These are phyloP conservation scores for Vigna trinervia DNA, from an alignment of 306 rosid species.

Conservation along the genomic window DNA sequence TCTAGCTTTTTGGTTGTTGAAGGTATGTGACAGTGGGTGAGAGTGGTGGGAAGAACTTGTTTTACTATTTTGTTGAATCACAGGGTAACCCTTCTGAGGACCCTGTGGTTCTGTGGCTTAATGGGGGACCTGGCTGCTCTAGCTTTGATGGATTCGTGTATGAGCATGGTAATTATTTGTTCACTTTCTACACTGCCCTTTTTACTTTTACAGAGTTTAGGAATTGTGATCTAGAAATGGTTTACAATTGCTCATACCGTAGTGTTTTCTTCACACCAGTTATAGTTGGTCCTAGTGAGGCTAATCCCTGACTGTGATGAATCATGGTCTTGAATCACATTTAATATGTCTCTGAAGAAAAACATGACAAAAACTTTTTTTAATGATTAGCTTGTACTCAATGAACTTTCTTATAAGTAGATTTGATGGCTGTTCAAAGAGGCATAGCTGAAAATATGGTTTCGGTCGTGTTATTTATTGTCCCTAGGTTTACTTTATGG, in stretches of 20 bases:
- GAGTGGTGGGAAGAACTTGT: constrained; percentile 69
- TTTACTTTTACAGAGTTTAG: constrained; percentile 15
- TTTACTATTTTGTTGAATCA: constrained; percentile 79
- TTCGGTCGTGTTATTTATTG: background rate
- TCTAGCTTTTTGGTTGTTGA: constrained; percentile 28
- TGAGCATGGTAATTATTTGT: constrained; percentile 75
- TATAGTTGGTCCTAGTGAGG: background rate
- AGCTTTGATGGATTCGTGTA: constrained; percentile 95
- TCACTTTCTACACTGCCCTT: constrained; percentile 1
- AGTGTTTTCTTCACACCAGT: background rate
- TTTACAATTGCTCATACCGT: background rate
- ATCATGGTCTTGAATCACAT: background rate
- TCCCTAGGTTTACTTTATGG: constrained; percentile 7
- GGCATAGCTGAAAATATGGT: background rate
- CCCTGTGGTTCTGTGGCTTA: constrained; percentile 97
- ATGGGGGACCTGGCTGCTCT: constrained; percentile 98
- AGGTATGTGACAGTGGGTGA: constrained; percentile 57
- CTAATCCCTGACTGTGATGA: background rate
- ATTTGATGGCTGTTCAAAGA: constrained; percentile 22
- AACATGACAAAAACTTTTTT: background rate
- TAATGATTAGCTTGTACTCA: background rate
- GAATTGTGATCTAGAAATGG: background rate
- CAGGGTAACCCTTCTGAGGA: constrained; percentile 79
- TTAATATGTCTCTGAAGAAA: background rate
- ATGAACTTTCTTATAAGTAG: constrained; percentile 1